phyloP scores from a whole-genome alignment of 139 green algal species.

The Zygnema cylindricum region DNA sequence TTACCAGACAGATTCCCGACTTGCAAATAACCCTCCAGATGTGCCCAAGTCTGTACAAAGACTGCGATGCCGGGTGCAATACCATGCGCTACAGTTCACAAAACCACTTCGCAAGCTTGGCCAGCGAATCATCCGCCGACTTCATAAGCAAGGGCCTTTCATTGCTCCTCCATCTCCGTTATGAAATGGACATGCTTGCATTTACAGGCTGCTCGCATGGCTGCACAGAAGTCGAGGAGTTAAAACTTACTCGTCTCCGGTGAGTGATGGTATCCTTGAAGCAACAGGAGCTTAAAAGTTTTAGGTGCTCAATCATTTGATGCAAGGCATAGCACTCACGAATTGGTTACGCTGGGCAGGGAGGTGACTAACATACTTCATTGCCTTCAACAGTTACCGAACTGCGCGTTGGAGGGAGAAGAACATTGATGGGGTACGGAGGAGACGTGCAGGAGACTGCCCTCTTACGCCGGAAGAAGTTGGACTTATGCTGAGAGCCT shows the following conservation, averaged over 20 bases:
- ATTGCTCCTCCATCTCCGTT: constrained; percentile 55
- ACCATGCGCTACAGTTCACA: constrained; percentile 50
- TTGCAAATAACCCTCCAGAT: constrained; percentile 48
- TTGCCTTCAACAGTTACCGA: constrained; percentile 7
- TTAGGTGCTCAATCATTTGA: too few species aligned
- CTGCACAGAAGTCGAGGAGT: constrained; percentile 21
- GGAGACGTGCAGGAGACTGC: constrained; percentile 17
- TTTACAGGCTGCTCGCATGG: constrained; percentile 57
- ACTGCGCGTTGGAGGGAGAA: constrained; percentile 32
- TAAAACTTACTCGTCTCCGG: constrained; percentile 34
- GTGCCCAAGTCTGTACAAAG: constrained; percentile 23
- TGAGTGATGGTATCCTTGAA: constrained; percentile 44
- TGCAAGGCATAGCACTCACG: too few species aligned
- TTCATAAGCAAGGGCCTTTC: constrained; percentile 39
- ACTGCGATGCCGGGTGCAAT: constrained; percentile 43
- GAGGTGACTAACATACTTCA: too few species aligned
- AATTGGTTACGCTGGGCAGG: too few species aligned
- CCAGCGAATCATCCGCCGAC: constrained; percentile 13
- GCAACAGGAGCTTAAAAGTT: too few species aligned
- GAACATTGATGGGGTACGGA: not conserved
- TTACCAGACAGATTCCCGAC: constrained; percentile 43
- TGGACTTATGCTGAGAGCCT: constrained; percentile 30
- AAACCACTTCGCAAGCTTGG: constrained; percentile 20
- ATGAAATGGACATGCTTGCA: constrained; percentile 60
- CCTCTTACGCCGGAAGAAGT: constrained; percentile 51